Evolutionary conservation across 352 stramenopile species (phyloP), one percentile per base, ranked within the genome.

Genomic region (Phytophthora ohioensis): DNA sequence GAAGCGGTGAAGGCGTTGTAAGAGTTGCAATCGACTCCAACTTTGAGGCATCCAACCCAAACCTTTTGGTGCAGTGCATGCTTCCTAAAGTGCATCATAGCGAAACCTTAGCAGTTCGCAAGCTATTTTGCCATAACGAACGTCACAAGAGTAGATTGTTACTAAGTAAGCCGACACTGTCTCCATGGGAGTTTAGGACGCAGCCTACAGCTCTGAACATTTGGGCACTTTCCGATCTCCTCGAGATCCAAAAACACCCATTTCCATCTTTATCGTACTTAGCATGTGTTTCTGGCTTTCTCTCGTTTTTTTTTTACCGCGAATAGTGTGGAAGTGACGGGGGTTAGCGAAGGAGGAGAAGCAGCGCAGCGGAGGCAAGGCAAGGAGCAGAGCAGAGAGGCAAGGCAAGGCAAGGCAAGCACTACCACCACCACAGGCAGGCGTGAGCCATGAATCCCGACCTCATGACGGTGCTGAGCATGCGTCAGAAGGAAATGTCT

Each of bases 401-500:
- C 27, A n/a, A 53, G 21, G 46, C 27, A n/a, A 53, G 21, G 46
- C 17, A 43, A 60, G 38, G 35, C 51, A 43, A 31, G 31, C 30
- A 58, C 34, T 46, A 38, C 27, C 15, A 61, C 57, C 57, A 30
- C 10, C 8, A 41, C 57, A 60, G 32, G 38, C 56, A 73, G 61
- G 59, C 41, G 64, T 51, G 42, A 53, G 55, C 55, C 72, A 83
- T 82, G 76, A 83, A 83, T 55, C 67, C 76, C 41, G 76, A 83
- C 61, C 72, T 91, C 49, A 93, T 93, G 85, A 85, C 81, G 68
- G 85, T 93, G 72, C 73, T 91, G 32, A 91, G 83, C 62, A 93
- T 93, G 86, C 86, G 86, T 53, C 82, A 91, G 70, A 91, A 91
- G 62, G 86, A 93, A 67, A 91, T 93, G 84, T 81, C 79, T 43